These are phyloP conservation scores for Coemansia biformis DNA, from an alignment of 192 early-diverging fungal genomes.

Conservation along the genomic window DNA sequence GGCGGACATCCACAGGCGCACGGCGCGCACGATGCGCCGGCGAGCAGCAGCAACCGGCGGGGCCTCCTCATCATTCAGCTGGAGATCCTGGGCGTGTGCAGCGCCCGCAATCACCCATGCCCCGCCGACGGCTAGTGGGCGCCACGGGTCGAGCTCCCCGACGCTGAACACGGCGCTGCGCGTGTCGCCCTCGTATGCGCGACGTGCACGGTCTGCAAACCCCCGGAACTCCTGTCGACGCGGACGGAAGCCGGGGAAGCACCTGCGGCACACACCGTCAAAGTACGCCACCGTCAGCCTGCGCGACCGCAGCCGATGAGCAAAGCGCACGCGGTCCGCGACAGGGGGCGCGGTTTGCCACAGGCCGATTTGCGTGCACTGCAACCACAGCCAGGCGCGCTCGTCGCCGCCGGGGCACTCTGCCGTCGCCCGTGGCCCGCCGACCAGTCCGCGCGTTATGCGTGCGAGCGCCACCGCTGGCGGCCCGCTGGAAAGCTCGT, in stretches of 20 bases:
- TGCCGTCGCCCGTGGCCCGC: no score
- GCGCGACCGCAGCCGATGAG: conserved; percentile 20
- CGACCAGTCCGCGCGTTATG: conserved; percentile 6
- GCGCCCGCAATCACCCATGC: conserved; percentile 10
- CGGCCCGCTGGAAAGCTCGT: neutral
- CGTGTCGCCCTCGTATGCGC: neutral
- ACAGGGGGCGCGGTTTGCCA: conserved; percentile 40
- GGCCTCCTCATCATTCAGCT: neutral
- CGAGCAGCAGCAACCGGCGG: neutral
- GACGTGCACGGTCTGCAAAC: conserved; percentile 11
- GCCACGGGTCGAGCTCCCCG: conserved; percentile 34
- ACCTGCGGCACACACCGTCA: conserved; percentile 10
- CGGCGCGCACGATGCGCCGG: neutral
- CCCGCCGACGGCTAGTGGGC: conserved; percentile 1
- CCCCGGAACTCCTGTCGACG: conserved; percentile 7
- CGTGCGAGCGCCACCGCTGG: conserved; percentile 3
- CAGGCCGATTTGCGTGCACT: conserved; percentile 31
- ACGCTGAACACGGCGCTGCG: conserved; percentile 11
- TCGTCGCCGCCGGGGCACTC: conserved; percentile 13
- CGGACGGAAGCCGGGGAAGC: conserved; percentile 2
- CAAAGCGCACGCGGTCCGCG: neutral
- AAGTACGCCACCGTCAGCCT: conserved; percentile 14
- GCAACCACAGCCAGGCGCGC: conserved; percentile 36
- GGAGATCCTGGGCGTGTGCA: conserved; percentile 28
- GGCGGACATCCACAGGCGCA: no score